phyloP scores from a whole-genome alignment of 306 rosid species.

The Lathyrus tuberosus region DNA sequence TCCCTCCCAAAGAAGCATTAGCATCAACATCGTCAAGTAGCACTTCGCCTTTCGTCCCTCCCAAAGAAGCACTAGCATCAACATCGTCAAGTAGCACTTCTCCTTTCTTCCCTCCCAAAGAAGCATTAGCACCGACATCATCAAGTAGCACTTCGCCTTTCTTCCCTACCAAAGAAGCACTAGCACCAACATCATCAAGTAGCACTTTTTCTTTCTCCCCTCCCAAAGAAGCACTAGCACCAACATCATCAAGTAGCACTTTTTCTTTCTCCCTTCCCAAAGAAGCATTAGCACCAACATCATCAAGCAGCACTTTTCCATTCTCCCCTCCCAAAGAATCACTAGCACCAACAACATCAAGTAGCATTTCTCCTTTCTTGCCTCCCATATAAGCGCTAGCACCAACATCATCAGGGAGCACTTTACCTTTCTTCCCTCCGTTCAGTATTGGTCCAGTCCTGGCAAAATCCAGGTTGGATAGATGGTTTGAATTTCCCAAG shows the following conservation, averaged over 20 bases:
- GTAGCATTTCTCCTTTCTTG: constrained; percentile 75
- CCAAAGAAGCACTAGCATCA: too few species aligned
- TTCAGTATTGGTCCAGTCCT: constrained; percentile 61
- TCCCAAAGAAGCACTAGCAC: constrained; percentile 41
- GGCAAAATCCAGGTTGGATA: constrained; percentile 57
- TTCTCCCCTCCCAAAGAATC: constrained; percentile 67
- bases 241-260: too few species aligned
- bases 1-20: constrained; percentile 67
- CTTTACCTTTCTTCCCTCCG: constrained; percentile 75
- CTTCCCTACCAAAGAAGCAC: too few species aligned
- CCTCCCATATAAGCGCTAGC: constrained; percentile 36
- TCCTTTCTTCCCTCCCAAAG: too few species aligned
- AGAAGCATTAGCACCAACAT: constrained; percentile 64
- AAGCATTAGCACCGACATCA: too few species aligned
- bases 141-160: too few species aligned
- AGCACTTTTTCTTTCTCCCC: constrained; percentile 40
- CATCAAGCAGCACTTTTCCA: constrained; percentile 79
- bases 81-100: too few species aligned
- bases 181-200: too few species aligned
- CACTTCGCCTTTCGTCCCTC: too few species aligned
- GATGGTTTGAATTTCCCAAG: constrained; percentile 48
- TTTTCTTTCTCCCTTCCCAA: constrained; percentile 50
- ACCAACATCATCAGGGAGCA: constrained; percentile 73
- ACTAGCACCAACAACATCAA: constrained; percentile 73
- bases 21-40: constrained; percentile 30